Evolutionary conservation across 331 rosid species (phyloP).

Genomic region (Rosa hybrid): DNA sequence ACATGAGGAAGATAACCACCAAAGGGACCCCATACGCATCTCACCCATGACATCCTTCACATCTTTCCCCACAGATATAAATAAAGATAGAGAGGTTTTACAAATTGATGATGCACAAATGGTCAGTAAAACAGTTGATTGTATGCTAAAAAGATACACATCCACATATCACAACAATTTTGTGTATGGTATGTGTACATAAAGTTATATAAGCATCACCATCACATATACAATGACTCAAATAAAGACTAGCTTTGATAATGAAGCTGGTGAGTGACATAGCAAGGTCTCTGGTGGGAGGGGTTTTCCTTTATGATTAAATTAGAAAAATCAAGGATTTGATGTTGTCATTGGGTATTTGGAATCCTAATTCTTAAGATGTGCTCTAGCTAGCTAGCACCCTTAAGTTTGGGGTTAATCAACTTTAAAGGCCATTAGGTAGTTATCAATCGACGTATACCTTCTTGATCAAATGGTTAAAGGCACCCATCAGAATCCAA

Average conservation of each 20-base stretch:
- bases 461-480: conserved; percentile 13
- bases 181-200: not conserved
- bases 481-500: conserved; percentile 13
- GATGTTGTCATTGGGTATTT: conserved; percentile 21
- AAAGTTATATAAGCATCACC: conserved; percentile 3
- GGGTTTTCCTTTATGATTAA: conserved; percentile 9
- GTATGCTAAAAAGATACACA: not conserved
- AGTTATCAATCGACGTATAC: conserved; percentile 19
- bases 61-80: not conserved
- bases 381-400: conserved; percentile 17
- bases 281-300: conserved; percentile 6
- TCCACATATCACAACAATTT: not conserved
- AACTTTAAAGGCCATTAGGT: not conserved
- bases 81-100: conserved; percentile 2
- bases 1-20: conserved; percentile 10
- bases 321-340: conserved; percentile 7
- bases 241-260: conserved; percentile 1
- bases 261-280: conserved; percentile 18
- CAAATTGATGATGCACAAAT: conserved; percentile 7
- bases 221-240: not conserved
- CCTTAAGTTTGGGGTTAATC: conserved; percentile 15
- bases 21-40: conserved; percentile 6
- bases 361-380: conserved; percentile 22
- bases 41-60: conserved; percentile 8
- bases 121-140: not conserved